Base-by-base conservation (phyloP, 2,329 filamentous ascomycete species). In the Talaromyces sp. region DNA sequence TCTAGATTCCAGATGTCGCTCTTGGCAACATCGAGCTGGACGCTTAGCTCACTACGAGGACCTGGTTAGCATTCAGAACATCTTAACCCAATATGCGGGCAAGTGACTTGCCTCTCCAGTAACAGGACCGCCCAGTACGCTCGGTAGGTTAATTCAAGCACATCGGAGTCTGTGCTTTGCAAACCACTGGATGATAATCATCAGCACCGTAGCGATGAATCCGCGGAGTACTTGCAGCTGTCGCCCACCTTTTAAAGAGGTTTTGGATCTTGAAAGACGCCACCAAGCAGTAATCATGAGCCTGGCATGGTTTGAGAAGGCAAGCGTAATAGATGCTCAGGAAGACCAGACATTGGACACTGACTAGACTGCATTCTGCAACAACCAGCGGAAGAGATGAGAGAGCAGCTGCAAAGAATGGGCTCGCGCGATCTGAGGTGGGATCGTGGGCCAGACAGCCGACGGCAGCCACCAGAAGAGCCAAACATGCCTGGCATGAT, bases 241-340 rank as follows among this genome's bases (percentile, higher is more conserved):
- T 36, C 33, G 10, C 55, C 33, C 39, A 63, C 61, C 58, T 61
- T 55, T 65, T 66, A 15, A 71, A 65, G 9, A 72, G 59, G 57
- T 68, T 71, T 57, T 71, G 69, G 11, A 68, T 67, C 61, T 71
- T 71, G 57, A 65, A 69, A 2, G 70, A 71, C 5, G 71, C 70
- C 10, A 71, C 67, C 55, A 71, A 52, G 36, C 65, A 66, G 52
- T 71, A 72, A 44, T 72, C 70, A 61, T 72, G 67, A 1, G 71
- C 71, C 55, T 73, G 69, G 49, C 68, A 70, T 13, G 70, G 71
- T 49, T 65, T 68, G 10, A 64, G 60, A 10, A 70, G 61, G 49
- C 65, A 69, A 59, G 65, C 65, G 55, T 73, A 69, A 63, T 73
- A 71, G 52, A 72, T 61, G 36, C 65, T 65, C 17, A 70, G 54